These are phyloP conservation scores for Knoxdaviesia proteae DNA, from an alignment of 2,329 filamentous ascomycete species.

Conservation along the genomic window DNA sequence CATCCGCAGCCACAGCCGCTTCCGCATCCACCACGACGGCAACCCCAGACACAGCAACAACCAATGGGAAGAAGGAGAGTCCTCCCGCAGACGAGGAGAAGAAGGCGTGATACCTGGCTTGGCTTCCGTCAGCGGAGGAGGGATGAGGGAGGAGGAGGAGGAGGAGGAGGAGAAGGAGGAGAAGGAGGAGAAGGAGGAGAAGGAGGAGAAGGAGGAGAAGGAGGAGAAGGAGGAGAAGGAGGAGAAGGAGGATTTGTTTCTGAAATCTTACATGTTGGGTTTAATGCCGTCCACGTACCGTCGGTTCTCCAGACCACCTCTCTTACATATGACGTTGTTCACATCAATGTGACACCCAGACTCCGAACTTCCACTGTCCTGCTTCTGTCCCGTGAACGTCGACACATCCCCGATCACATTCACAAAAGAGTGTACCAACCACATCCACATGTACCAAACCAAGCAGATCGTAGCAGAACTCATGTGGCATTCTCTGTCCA, in stretches of 20 bases:
- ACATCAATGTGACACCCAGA: no score
- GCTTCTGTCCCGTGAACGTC: no score
- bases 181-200: neutral
- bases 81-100: constrained; percentile 1
- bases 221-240: neutral
- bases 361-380: no score
- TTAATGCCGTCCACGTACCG: neutral
- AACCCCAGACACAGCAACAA: neutral
- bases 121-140: no score
- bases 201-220: neutral
- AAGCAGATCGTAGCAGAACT: no score
- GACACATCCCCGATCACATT: no score
- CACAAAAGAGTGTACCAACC: no score
- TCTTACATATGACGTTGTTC: no score
- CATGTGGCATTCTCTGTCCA: no score
- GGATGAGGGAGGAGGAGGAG: neutral
- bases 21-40: no score
- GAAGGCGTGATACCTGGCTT: neutral
- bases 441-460: no score
- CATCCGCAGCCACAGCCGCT: no score
- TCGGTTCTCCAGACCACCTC: neutral
- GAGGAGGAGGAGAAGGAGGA: neutral
- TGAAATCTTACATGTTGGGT: neutral
- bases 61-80: neutral
- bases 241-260: neutral